A percentile compares a stretch with the other conserved stretches of the same genome.
phyloP scores from a whole-genome alignment of 2,329 filamentous ascomycete genomes.

The Sclerotinia trifoliorum region DNA sequence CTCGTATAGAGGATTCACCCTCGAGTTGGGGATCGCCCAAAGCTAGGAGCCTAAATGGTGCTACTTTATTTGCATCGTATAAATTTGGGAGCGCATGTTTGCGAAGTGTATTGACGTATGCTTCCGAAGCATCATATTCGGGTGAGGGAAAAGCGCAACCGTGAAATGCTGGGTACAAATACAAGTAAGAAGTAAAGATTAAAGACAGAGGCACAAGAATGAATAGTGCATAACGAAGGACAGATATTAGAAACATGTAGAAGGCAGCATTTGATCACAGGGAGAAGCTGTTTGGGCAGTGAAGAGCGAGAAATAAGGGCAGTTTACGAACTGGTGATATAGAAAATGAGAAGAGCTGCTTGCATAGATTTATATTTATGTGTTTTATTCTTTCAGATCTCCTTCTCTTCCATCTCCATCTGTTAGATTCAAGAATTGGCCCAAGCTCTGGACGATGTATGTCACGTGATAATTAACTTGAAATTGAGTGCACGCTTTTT shows the following conservation, averaged over 20 bases:
- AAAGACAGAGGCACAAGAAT: conserved; percentile 64
- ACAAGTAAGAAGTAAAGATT: conserved; percentile 72
- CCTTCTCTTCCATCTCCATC: background rate
- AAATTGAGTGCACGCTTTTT: too few relatives aligned
- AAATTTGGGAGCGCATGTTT: conserved; percentile 29
- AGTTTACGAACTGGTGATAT: background rate
- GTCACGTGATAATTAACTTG: too few relatives aligned
- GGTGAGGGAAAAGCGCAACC: conserved; percentile 72
- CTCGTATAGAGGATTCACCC: conserved; percentile 80
- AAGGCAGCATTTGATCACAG: conserved; percentile 32
- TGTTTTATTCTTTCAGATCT: background rate
- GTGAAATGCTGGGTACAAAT: conserved; percentile 80
- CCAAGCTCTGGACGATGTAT: too few relatives aligned
- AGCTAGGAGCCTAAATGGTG: conserved; percentile 82
- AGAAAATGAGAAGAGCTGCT: background rate
- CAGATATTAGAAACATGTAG: conserved; percentile 39
- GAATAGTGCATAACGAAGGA: conserved; percentile 43
- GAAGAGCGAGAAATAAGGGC: background rate
- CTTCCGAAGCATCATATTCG: conserved; percentile 30
- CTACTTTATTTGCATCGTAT: conserved; percentile 41
- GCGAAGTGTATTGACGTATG: conserved; percentile 35
- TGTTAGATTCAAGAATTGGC: too few relatives aligned
- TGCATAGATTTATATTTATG: background rate
- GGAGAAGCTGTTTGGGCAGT: background rate
- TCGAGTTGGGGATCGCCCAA: conserved; percentile 93